These are phyloP conservation scores for Extremus antarcticus DNA, from an alignment of 495 filamentous ascomycete genomes.

Conservation along the genomic window DNA sequence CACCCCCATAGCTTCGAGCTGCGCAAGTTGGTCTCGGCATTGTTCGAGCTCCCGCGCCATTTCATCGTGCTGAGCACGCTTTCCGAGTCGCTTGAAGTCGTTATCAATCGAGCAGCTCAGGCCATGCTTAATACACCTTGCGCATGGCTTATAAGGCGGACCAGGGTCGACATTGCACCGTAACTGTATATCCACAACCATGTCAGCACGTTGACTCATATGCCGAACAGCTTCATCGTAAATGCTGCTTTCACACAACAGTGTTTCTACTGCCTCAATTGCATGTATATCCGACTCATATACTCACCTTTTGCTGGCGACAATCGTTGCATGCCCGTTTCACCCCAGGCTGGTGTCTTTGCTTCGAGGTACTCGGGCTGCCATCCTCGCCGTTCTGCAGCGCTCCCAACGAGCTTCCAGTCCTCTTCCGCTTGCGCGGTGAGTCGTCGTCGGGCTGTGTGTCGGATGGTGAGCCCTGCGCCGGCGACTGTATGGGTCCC, in stretches of 20 bases:
- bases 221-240: constrained; percentile 1
- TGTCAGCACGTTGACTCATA: constrained; percentile 10
- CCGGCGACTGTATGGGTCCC: background rate
- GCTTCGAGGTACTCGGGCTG: constrained; percentile 9
- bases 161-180: constrained; percentile 64
- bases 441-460: background rate
- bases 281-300: constrained; percentile 2
- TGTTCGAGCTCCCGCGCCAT: constrained; percentile 65
- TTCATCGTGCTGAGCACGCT: constrained; percentile 81
- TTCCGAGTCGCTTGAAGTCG: constrained; percentile 87
- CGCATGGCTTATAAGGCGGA: constrained; percentile 66
- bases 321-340: constrained; percentile 94
- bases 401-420: constrained; percentile 2
- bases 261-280: background rate
- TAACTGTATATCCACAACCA: constrained; percentile 42
- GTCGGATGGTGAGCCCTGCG: background rate
- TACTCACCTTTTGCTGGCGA: constrained; percentile 77
- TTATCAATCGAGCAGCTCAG: constrained; percentile 87
- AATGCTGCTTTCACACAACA: constrained; percentile 2
- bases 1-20: constrained; percentile 18
- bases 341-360: constrained; percentile 16
- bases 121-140: constrained; percentile 71
- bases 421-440: constrained; percentile 15
- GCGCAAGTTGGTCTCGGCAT: constrained; percentile 36
- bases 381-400: constrained; percentile 6